Conservation (phyloP, 2,329 filamentous ascomycete genomes). For the Didymella arachidicola region DNA sequence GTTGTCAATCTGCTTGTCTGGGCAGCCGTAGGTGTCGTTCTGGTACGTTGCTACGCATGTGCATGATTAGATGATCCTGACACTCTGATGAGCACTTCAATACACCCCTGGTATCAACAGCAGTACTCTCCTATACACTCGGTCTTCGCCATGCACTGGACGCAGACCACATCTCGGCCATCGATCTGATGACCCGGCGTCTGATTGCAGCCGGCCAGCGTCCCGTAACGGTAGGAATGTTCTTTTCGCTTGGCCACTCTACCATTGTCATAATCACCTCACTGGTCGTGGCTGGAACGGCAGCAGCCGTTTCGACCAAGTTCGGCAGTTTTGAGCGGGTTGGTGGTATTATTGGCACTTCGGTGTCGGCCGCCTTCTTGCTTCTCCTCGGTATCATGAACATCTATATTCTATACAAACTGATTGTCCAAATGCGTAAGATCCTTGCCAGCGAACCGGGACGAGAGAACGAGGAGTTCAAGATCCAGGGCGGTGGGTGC, state of each 20-base stretch:
- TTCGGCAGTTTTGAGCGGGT: constrained; percentile 83
- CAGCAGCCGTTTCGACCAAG: constrained; percentile 78
- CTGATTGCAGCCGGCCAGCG: constrained; percentile 84
- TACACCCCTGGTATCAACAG: constrained; percentile 75
- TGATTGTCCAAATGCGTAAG: constrained; percentile 72
- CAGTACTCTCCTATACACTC: constrained; percentile 85
- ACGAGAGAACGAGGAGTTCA: constrained; percentile 63
- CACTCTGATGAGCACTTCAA: constrained; percentile 40
- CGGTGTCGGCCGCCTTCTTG: constrained; percentile 82
- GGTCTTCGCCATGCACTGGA: constrained; percentile 95
- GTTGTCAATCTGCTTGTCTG: constrained; percentile 65
- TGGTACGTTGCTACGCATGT: constrained; percentile 53
- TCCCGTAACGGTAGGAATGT: constrained; percentile 91
- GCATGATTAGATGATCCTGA: not conserved
- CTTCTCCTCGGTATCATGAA: constrained; percentile 85
- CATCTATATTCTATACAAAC: constrained; percentile 80
- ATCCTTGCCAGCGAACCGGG: constrained; percentile 63
- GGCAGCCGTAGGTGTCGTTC: constrained; percentile 64
- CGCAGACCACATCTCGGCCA: constrained; percentile 92
- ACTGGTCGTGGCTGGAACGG: constrained; percentile 88
- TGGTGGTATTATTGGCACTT: constrained; percentile 88
- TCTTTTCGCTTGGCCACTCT: constrained; percentile 91
- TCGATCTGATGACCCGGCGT: constrained; percentile 92
- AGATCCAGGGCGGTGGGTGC: constrained; percentile 79
- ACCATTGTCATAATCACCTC: constrained; percentile 93